A percentile compares a stretch with the other conserved stretches of the same genome.
Conservation (phyloP, 352 stramenopile genomes). For the Pythium coloratum region DNA sequence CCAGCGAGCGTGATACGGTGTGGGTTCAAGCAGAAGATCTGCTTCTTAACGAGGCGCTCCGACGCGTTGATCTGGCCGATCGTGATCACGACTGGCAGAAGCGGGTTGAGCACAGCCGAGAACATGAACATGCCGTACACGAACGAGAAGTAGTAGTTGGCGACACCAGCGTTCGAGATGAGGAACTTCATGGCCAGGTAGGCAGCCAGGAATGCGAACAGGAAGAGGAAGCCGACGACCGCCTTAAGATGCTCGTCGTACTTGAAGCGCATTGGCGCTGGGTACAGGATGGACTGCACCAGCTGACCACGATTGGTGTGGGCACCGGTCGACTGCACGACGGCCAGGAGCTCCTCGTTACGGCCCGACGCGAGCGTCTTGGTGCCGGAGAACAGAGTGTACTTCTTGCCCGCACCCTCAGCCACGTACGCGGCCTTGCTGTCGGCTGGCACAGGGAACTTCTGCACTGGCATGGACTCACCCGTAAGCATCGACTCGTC, state of each 20-base stretch:
- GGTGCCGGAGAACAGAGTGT: conserved; percentile 69
- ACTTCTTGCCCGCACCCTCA: conserved; percentile 39
- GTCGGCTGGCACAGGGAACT: conserved; percentile 31
- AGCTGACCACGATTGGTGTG: conserved; percentile 63
- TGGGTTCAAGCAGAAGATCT: conserved; percentile 56
- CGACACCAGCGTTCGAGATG: conserved; percentile 32
- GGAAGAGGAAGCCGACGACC: conserved; percentile 49
- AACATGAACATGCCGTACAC: conserved; percentile 44
- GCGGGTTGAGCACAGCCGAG: conserved; percentile 42
- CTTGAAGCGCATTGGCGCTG: conserved; percentile 65
- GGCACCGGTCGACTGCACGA: conserved; percentile 55
- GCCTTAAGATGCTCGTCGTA: conserved; percentile 65
- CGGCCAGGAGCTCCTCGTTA: conserved; percentile 35
- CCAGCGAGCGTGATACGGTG: conserved; percentile 57
- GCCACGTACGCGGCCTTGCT: conserved; percentile 31
- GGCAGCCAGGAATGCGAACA: conserved; percentile 45
- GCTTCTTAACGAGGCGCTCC: conserved; percentile 41
- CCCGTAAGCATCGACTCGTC: conserved; percentile 41
- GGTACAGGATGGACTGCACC: conserved; percentile 57
- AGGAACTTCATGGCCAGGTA: conserved; percentile 35
- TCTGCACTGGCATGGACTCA: conserved; percentile 57
- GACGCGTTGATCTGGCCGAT: conserved; percentile 55
- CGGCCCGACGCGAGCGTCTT: conserved; percentile 44
- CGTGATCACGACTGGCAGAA: conserved; percentile 62
- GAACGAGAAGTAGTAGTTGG: conserved; percentile 32